Conservation (phyloP, 768 basidiomycete species). For the Podaxis mareebaensis region DNA sequence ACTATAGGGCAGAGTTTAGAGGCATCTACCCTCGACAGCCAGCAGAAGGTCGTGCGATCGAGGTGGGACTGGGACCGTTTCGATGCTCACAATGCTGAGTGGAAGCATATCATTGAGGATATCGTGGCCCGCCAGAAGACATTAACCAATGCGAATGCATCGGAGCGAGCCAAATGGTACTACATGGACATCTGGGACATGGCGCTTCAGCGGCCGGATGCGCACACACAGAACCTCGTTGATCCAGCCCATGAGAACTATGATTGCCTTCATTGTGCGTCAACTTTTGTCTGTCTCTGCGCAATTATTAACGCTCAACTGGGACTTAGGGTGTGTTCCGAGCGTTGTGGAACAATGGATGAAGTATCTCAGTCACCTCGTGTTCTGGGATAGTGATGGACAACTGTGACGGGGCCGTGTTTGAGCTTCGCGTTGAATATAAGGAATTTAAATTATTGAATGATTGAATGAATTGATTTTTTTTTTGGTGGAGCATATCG, state of each 20-base stretch:
- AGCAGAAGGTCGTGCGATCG: conserved; percentile 12
- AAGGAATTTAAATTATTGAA: too few species aligned
- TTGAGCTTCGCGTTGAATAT: background rate
- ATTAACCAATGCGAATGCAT: background rate
- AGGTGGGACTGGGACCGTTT: conserved; percentile 24
- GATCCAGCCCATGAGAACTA: conserved; percentile 7
- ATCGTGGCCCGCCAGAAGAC: background rate
- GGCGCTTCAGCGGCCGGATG: conserved; percentile 23
- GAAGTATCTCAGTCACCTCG: conserved; percentile 7
- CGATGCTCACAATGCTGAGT: conserved; percentile 18
- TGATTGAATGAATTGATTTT: too few species aligned
- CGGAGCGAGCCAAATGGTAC: conserved; percentile 15
- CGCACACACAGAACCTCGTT: conserved; percentile 18
- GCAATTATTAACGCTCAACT: background rate
- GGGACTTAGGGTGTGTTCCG: conserved; percentile 10
- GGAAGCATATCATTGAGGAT: conserved; percentile 13
- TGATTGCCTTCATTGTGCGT: conserved; percentile 24
- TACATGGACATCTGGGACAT: conserved; percentile 22
- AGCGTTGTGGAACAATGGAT: conserved; percentile 14
- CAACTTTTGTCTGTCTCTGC: background rate
- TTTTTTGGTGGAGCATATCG: too few species aligned
- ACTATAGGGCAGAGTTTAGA: conserved; percentile 6
- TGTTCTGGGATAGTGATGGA: conserved; percentile 1
- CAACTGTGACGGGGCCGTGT: background rate
- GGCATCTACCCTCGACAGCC: background rate